Percentiles rank a stretch among this genome's conserved stretches.
Conservation (phyloP, 2,329 filamentous ascomycete species). For the Colletotrichum viniferum region DNA sequence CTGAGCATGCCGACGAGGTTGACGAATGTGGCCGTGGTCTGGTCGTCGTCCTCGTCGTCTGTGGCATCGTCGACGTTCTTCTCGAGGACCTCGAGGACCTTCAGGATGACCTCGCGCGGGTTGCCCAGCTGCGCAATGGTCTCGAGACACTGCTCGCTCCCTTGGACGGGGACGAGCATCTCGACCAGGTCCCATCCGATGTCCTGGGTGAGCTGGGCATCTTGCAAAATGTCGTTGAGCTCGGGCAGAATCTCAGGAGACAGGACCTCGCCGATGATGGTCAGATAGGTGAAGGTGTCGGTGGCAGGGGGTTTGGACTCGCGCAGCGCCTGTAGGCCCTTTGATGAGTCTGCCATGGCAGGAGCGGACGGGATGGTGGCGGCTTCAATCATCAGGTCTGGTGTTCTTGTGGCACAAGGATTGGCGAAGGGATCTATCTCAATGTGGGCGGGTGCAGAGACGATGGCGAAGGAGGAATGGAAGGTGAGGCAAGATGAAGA, state of each 20-base stretch:
- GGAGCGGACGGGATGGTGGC: background rate
- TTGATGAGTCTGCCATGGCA: slow-evolving; percentile 33
- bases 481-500: background rate
- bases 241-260: slow-evolving; percentile 69
- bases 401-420: background rate
- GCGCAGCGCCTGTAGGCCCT: slow-evolving; percentile 49
- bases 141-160: slow-evolving; percentile 72
- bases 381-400: slow-evolving; percentile 20
- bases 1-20: slow-evolving; percentile 73
- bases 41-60: slow-evolving; percentile 39
- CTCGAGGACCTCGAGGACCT: slow-evolving; percentile 76
- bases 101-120: slow-evolving; percentile 80
- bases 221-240: slow-evolving; percentile 71
- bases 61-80: slow-evolving; percentile 49
- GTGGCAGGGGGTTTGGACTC: slow-evolving; percentile 56
- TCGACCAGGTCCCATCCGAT: slow-evolving; percentile 87
- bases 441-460: background rate
- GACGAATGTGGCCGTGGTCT: slow-evolving; percentile 61
- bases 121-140: slow-evolving; percentile 80
- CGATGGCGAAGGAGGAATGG: background rate
- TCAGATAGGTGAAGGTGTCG: slow-evolving; percentile 79
- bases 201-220: slow-evolving; percentile 71
- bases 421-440: background rate
- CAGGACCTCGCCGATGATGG: slow-evolving; percentile 76
- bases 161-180: slow-evolving; percentile 70